Percentiles rank a stretch among this genome's conserved stretches.
phyloP scores from a whole-genome alignment of 2,329 filamentous ascomycete genomes.

The Monosporascus sp. region DNA sequence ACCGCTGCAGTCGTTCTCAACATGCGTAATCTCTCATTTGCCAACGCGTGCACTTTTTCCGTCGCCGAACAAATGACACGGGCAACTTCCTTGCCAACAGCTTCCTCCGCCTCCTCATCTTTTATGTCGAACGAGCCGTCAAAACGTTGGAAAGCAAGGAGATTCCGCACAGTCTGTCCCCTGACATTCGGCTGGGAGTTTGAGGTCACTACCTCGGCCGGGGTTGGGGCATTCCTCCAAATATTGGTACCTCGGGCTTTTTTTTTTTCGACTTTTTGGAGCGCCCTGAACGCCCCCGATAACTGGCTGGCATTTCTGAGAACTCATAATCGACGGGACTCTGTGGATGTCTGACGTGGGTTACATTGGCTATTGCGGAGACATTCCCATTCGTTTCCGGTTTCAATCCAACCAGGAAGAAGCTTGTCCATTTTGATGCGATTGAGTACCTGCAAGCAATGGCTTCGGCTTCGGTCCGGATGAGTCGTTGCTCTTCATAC shows the following conservation, averaged over 20 bases:
- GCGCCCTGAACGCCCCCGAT: too few relatives aligned
- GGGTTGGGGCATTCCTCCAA: too few relatives aligned
- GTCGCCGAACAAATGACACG: too few relatives aligned
- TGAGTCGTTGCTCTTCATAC: neutral
- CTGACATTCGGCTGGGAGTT: neutral
- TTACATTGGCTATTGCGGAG: too few relatives aligned
- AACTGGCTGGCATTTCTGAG: too few relatives aligned
- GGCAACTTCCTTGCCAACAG: too few relatives aligned
- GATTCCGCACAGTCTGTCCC: neutral
- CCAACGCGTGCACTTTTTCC: too few relatives aligned
- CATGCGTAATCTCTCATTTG: neutral
- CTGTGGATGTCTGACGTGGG: too few relatives aligned
- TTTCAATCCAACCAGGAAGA: slow-evolving; percentile 2
- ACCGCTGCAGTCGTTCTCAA: neutral
- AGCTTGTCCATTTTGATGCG: slow-evolving; percentile 9
- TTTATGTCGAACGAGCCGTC: neutral
- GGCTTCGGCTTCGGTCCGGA: slow-evolving; percentile 1
- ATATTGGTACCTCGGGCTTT: too few relatives aligned
- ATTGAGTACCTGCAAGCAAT: slow-evolving; percentile 10
- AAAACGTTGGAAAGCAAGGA: slow-evolving; percentile 2
- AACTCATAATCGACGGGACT: too few relatives aligned
- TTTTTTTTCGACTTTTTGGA: too few relatives aligned
- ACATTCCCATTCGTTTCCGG: neutral
- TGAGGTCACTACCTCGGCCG: neutral
- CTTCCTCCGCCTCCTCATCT: too few relatives aligned